Evolutionary conservation across 73 alveolate genomes (phyloP).

Genomic region (Paramecium pentaurelia): DNA sequence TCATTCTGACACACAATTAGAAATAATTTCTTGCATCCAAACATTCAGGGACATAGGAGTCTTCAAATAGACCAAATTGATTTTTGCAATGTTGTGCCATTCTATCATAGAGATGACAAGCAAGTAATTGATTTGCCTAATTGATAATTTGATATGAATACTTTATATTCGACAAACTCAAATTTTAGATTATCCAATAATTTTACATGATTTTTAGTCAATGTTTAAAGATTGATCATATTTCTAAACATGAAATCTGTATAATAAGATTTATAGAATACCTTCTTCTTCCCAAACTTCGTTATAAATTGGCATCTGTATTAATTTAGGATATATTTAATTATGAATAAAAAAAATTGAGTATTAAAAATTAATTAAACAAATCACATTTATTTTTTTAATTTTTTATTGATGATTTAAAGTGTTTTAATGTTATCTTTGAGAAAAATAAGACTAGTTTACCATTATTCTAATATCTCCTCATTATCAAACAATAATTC

Average conservation of each 20-base stretch:
- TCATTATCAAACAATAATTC: conserved; percentile 34
- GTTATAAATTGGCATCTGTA: conserved; percentile 37
- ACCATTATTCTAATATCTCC: conserved; percentile 23
- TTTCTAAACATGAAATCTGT: conserved; percentile 52
- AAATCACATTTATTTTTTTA: background rate
- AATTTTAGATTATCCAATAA: conserved; percentile 52
- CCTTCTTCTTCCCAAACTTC: conserved; percentile 53
- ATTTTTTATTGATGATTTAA: background rate
- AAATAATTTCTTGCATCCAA: conserved; percentile 58
- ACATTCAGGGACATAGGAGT: conserved; percentile 58
- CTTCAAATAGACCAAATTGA: conserved; percentile 60
- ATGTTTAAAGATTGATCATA: conserved; percentile 42
- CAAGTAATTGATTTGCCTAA: conserved; percentile 53
- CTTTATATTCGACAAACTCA: conserved; percentile 63
- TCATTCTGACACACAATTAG: conserved; percentile 49
- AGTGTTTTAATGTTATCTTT: conserved; percentile 38
- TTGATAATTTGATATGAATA: background rate
- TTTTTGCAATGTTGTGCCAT: conserved; percentile 62
- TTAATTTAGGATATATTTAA: background rate
- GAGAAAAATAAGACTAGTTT: background rate
- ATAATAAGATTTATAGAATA: background rate
- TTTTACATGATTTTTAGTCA: conserved; percentile 54
- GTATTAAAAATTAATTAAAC: background rate
- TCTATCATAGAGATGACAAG: conserved; percentile 62
- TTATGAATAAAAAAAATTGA: background rate